Percentiles rank a stretch among this genome's conserved stretches.
phyloP scores from a whole-genome alignment of 2,329 filamentous ascomycete species.

The Geosmithia morbida region DNA sequence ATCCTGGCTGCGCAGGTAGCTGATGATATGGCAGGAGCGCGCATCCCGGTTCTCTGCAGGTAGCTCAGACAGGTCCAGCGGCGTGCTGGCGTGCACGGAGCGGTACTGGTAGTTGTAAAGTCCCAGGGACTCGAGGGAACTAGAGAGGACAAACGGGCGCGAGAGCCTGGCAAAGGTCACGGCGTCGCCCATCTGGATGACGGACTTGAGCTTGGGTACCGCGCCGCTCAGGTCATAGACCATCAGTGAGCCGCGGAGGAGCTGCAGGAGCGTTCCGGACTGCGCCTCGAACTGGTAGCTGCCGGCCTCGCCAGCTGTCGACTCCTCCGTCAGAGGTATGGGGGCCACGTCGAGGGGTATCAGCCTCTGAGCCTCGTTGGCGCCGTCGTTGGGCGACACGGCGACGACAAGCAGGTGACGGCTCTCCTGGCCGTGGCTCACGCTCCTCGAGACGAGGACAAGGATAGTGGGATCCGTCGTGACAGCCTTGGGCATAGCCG shows the following conservation, averaged over 20 bases:
- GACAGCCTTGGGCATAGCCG: slow-evolving; percentile 32
- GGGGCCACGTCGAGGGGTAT: slow-evolving; percentile 24
- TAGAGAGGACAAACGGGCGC: slow-evolving; percentile 48
- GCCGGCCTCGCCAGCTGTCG: slow-evolving; percentile 6
- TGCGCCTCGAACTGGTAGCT: slow-evolving; percentile 44
- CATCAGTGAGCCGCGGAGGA: slow-evolving; percentile 36
- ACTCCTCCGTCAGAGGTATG: slow-evolving; percentile 4
- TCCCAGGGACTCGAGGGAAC: slow-evolving; percentile 39
- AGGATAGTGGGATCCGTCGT: slow-evolving; percentile 36
- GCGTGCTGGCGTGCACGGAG: slow-evolving; percentile 37
- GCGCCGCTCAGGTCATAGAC: slow-evolving; percentile 51
- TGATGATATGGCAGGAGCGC: slow-evolving; percentile 29
- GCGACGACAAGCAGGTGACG: slow-evolving; percentile 17
- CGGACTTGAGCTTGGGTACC: slow-evolving; percentile 44
- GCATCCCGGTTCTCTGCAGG: slow-evolving; percentile 18
- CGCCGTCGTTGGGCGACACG: slow-evolving; percentile 8
- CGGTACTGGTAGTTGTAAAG: slow-evolving; percentile 58
- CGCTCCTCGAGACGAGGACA: slow-evolving; percentile 30
- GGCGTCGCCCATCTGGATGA: slow-evolving; percentile 33
- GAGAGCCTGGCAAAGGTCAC: slow-evolving; percentile 54
- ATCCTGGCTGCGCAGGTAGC: slow-evolving; percentile 52
- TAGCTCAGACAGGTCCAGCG: slow-evolving; percentile 27
- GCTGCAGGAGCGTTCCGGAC: slow-evolving; percentile 48
- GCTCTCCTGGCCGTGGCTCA: slow-evolving; percentile 12
- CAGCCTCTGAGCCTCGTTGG: slow-evolving; percentile 17